Evolutionary conservation across 192 early-diverging fungal species (phyloP).

Genomic region (Coemansia guatemalensis): DNA sequence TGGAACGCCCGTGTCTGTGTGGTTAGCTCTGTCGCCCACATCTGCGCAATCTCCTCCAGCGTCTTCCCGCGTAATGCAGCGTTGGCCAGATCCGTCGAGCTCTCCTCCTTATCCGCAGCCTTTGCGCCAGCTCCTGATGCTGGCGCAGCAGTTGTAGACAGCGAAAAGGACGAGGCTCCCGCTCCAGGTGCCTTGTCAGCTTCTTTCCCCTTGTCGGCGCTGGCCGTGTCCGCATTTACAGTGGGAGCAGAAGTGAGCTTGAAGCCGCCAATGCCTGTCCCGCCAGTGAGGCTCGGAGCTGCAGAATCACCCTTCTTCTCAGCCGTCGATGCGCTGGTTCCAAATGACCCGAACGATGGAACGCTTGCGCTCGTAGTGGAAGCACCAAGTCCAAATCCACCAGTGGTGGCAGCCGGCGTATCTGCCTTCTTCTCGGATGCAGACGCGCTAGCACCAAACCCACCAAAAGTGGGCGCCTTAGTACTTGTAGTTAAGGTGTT

Average conservation of each 20-base stretch:
- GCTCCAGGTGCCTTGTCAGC: no score
- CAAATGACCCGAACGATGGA: conserved; percentile 11
- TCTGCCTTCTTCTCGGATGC: conserved; percentile 18
- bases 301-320: conserved; percentile 12
- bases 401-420: not conserved
- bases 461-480: conserved; percentile 15
- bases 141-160: conserved; percentile 2
- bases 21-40: conserved; percentile 87
- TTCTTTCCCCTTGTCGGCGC: conserved; percentile 3
- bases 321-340: conserved; percentile 17
- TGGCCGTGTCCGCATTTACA: conserved; percentile 13
- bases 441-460: conserved; percentile 9
- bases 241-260: conserved; percentile 39
- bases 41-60: conserved; percentile 86
- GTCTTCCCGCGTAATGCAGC: conserved; percentile 61
- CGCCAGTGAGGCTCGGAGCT: conserved; percentile 42
- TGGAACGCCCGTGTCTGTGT: conserved; percentile 81
- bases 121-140: conserved; percentile 33
- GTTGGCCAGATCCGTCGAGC: conserved; percentile 48
- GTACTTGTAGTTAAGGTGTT: not conserved
- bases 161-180: no score
- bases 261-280: conserved; percentile 47
- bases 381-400: not conserved
- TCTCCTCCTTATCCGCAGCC: conserved; percentile 58
- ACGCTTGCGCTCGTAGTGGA: not conserved